These are phyloP conservation scores for Sphagnum contortum DNA, from an alignment of 225 moss, liverwort and hornwort genomes.

Conservation along the genomic window DNA sequence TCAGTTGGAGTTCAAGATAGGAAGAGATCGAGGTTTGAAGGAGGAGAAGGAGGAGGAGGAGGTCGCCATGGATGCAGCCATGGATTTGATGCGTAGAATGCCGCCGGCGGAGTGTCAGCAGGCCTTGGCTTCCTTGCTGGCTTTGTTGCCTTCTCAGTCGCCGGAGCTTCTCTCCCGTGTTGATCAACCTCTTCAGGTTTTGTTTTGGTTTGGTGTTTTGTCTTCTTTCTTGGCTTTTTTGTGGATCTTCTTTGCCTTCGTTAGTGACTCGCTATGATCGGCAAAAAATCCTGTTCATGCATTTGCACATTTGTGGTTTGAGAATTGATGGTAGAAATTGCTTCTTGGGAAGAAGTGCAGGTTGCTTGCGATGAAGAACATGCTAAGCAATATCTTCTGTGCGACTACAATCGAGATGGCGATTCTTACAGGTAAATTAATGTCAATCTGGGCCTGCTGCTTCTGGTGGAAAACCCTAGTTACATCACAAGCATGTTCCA, in stretches of 20 bases:
- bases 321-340: too few relatives aligned
- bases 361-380: slow-evolving; percentile 75
- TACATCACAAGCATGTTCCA: too few relatives aligned
- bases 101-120: slow-evolving; percentile 59
- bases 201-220: background rate
- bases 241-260: background rate
- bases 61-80: slow-evolving; percentile 62
- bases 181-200: slow-evolving; percentile 76
- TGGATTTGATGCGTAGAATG: slow-evolving; percentile 91
- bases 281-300: too few relatives aligned
- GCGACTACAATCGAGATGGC: slow-evolving; percentile 89
- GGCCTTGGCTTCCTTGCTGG: slow-evolving; percentile 58
- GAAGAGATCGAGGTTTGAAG: background rate
- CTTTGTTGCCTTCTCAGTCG: slow-evolving; percentile 58
- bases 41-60: background rate
- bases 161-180: slow-evolving; percentile 81
- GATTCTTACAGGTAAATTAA: slow-evolving; percentile 64
- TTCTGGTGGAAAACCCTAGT: background rate
- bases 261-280: background rate
- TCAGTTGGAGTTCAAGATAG: background rate
- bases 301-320: too few relatives aligned
- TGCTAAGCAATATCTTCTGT: slow-evolving; percentile 58
- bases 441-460: background rate
- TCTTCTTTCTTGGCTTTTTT: background rate
- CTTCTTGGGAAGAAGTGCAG: slow-evolving; percentile 15